Conservation (phyloP, 2,329 filamentous ascomycete species). For the Metarhizium rileyi region DNA sequence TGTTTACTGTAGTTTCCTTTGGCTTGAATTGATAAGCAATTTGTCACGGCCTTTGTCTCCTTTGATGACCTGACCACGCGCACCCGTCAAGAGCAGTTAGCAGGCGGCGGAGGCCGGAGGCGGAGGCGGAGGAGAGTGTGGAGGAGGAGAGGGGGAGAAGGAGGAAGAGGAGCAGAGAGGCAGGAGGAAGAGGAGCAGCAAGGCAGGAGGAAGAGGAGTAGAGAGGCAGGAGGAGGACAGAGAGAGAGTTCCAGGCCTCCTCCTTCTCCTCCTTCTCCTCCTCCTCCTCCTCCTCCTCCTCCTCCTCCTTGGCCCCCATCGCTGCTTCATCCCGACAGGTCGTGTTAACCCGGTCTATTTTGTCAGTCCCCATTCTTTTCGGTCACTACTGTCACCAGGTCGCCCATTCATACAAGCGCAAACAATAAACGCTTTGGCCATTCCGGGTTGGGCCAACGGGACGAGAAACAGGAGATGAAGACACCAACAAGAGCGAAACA, state of each 20-base stretch:
- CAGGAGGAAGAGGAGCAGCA: neutral
- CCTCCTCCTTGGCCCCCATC: neutral
- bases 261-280: too few species aligned
- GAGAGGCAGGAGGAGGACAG: neutral
- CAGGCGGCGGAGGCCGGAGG: neutral
- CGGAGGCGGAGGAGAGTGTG: neutral
- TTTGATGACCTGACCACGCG: neutral
- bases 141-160: too few species aligned
- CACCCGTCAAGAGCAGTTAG: neutral
- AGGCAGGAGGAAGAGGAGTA: neutral
- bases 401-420: neutral
- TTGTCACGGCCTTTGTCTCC: neutral
- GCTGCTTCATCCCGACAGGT: neutral
- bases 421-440: constrained; percentile 2
- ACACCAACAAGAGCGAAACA: neutral
- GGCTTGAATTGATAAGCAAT: neutral
- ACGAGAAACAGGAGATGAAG: constrained; percentile 1
- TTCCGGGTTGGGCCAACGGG: neutral
- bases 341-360: neutral
- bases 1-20: neutral
- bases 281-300: too few species aligned
- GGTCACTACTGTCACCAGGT: neutral
- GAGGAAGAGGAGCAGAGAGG: too few species aligned
- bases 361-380: neutral
- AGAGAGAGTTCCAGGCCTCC: neutral